Conservation (phyloP, 2,329 filamentous ascomycete genomes). For the Trichoderma afroharzianum region DNA sequence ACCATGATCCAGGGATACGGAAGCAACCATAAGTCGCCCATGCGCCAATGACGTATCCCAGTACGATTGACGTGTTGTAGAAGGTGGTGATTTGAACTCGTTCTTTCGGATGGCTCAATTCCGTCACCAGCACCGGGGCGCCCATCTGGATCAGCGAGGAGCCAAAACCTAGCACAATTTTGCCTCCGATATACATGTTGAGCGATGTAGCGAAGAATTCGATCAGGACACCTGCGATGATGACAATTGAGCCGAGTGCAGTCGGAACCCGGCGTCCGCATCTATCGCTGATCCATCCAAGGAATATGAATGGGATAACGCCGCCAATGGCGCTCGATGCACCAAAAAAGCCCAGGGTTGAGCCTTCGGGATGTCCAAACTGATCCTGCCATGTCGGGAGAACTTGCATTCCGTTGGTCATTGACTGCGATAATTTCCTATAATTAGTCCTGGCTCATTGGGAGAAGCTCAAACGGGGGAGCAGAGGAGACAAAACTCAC, state of each 20-base stretch:
- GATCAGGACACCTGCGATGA: conserved; percentile 36
- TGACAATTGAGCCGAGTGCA: conserved; percentile 36
- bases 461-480: background rate
- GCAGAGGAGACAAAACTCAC: conserved; percentile 25
- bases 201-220: conserved; percentile 35
- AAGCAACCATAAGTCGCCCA: conserved; percentile 36
- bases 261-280: conserved; percentile 34
- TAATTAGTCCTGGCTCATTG: background rate
- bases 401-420: conserved; percentile 41
- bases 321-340: conserved; percentile 40
- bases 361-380: conserved; percentile 37
- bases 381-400: conserved; percentile 36
- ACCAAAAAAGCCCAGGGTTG: conserved; percentile 38
- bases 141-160: conserved; percentile 39
- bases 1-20: conserved; percentile 36
- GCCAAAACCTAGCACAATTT: conserved; percentile 36
- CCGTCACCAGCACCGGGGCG: conserved; percentile 41
- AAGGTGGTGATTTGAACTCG: conserved; percentile 37
- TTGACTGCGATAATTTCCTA: conserved; percentile 26
- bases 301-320: conserved; percentile 35
- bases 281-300: conserved; percentile 35
- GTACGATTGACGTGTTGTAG: conserved; percentile 40
- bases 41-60: conserved; percentile 37
- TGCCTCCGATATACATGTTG: conserved; percentile 38
- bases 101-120: conserved; percentile 40